Evolutionary conservation across 495 filamentous ascomycete species (phyloP), one percentile per base, ranked within the genome.

Genomic region (Penicillium antarcticum): DNA sequence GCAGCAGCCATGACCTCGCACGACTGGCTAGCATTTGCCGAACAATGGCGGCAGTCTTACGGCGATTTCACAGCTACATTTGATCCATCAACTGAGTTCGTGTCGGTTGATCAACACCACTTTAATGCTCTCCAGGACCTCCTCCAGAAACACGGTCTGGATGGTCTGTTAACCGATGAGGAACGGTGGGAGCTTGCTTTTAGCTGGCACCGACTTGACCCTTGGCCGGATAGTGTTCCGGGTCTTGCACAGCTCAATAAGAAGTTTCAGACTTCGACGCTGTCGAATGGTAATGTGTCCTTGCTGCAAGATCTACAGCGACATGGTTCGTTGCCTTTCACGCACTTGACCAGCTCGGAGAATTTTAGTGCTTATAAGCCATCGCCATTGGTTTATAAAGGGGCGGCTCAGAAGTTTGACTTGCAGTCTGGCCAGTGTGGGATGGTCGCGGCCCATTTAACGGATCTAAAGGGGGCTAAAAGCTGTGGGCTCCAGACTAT

Each of bases 331-430:
- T 73, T 92, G 39, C 77, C 79, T 1, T 92, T 88, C 56, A 73
- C 73, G 29, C 71, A 75, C 42, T 58, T 92, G 45, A 69, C 80
- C 40, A 86, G 81, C 16, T 79, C 83, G 1, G 88, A 86, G 66
- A 74, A 86, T 52, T 92, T 90, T 59, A 71, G 74, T n/a, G 84
- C 82, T 6, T 92, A 92, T 62, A 95, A 94, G 64, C 89, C 89
- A 6, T 77, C 80, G 53, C 78, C 83, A 13, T 70, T 66, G 35
- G 83, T 87, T 5, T 92, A 91, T 63, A 67, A 73, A 0, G 88
- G 87, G 0, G 88, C 87, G 2, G 87, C 77, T 12, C 58, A 70
- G 37, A 67, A 70, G 37, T 66, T 91, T 38, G 83, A 79, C 0
- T 45, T 85, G 37, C 60, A 79, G 52, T 78, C 82, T 1, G 53